Evolutionary conservation across 371 early-diverging fungal genomes (phyloP).

Genomic region (Synchytrium microbalum): DNA sequence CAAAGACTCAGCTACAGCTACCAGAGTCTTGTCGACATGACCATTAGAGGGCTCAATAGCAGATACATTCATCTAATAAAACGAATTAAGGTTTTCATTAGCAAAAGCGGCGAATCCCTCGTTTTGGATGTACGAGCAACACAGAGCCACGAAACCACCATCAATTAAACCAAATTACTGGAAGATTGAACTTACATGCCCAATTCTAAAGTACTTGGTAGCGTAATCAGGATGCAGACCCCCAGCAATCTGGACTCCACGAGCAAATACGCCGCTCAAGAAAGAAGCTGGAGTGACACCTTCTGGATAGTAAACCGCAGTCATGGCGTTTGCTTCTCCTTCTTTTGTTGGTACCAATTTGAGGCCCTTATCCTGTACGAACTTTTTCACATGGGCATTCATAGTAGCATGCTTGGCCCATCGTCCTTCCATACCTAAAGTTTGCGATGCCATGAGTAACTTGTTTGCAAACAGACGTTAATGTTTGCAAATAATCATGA

Average conservation of each 20-base stretch:
- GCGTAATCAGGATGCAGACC: constrained; percentile 83
- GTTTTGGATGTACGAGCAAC: no score
- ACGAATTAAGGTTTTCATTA: no score
- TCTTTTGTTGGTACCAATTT: constrained; percentile 38
- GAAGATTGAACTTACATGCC: constrained; percentile 18
- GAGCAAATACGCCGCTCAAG: constrained; percentile 61
- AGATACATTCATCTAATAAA: constrained; percentile 75
- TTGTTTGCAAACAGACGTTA: no score
- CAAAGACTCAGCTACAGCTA: constrained; percentile 62
- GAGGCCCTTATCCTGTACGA: neutral
- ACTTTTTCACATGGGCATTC: constrained; percentile 9
- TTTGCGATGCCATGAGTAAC: neutral
- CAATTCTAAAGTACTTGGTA: constrained; percentile 89
- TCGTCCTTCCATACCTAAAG: constrained; percentile 4
- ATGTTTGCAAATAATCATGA: no score
- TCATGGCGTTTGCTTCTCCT: constrained; percentile 83
- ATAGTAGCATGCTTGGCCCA: neutral
- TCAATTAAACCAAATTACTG: constrained; percentile 3
- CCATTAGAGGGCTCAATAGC: constrained; percentile 64
- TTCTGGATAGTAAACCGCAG: constrained; percentile 89
- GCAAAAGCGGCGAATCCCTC: constrained; percentile 48
- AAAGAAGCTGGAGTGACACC: constrained; percentile 68
- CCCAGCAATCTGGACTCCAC: constrained; percentile 88
- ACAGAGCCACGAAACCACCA: constrained; percentile 1
- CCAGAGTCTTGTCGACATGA: constrained; percentile 67